Evolutionary conservation across 306 rosid species (phyloP).

Genomic region (Alnus glutinosa): DNA sequence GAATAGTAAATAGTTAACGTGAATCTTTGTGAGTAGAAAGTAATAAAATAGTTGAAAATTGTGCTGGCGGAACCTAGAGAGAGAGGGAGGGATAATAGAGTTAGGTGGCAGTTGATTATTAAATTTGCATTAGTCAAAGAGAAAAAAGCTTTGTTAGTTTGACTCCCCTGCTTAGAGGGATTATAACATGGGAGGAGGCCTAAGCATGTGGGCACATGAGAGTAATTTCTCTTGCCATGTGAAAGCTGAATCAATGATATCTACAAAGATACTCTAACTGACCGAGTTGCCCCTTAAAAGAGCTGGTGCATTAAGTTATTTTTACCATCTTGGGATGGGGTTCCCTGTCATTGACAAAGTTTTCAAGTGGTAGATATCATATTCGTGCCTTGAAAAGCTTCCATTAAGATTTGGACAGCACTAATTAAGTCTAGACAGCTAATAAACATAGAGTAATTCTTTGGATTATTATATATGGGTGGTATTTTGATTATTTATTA

Average conservation of each 20-base stretch:
- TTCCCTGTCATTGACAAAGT: conserved; percentile 36
- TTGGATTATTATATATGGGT: conserved; percentile 56
- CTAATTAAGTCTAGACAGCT: conserved; percentile 81
- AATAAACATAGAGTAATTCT: conserved; percentile 66
- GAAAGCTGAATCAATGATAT: conserved; percentile 55
- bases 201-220: conserved; percentile 96
- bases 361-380: conserved; percentile 52
- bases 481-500: conserved; percentile 40
- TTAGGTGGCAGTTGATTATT: conserved; percentile 31
- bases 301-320: conserved; percentile 35
- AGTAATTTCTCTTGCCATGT: conserved; percentile 73
- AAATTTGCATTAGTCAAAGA: conserved; percentile 54
- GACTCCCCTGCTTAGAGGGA: conserved; percentile 64
- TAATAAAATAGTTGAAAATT: background rate
- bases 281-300: conserved; percentile 32
- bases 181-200: conserved; percentile 66
- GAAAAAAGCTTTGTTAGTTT: conserved; percentile 45
- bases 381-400: conserved; percentile 57
- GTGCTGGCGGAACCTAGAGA: conserved; percentile 2
- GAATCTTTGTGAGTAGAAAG: no score
- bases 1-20: no score
- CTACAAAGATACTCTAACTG: conserved; percentile 47
- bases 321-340: conserved; percentile 35
- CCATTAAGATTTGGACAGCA: conserved; percentile 66
- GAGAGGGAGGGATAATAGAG: conserved; percentile 31